These are phyloP conservation scores for Termitomyces titanicus DNA, from an alignment of 768 basidiomycete genomes.

Conservation along the genomic window DNA sequence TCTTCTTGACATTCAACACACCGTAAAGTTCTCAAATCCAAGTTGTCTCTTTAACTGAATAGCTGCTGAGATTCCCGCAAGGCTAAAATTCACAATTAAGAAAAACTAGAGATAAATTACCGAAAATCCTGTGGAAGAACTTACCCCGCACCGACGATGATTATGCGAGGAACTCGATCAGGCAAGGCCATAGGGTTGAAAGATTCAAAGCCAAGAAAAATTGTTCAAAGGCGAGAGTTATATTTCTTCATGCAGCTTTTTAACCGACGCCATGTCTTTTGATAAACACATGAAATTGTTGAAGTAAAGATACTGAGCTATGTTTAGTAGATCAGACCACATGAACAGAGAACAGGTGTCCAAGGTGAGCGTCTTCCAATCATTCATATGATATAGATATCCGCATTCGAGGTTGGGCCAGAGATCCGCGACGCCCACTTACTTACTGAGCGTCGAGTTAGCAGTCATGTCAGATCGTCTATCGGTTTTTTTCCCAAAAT, in stretches of 20 bases:
- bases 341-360: not conserved
- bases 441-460: no score
- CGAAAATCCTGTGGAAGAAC: no score
- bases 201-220: not conserved
- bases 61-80: conserved; percentile 46
- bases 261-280: not conserved
- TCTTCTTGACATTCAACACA: conserved; percentile 20
- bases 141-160: conserved; percentile 52
- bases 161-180: conserved; percentile 30
- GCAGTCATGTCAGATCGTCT: no score
- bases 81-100: conserved; percentile 21
- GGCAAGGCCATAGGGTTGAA: conserved; percentile 7
- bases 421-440: no score
- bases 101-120: no score
- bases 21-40: conserved; percentile 44
- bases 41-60: conserved; percentile 43
- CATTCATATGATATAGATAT: not conserved
- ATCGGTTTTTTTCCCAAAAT: no score
- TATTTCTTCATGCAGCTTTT: not conserved
- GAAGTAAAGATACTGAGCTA: no score
- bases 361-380: not conserved
- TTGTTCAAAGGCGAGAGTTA: not conserved
- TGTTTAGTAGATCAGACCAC: not conserved
- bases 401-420: no score
- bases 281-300: conserved; percentile 7